These are phyloP conservation scores for Epichloe baconii DNA, from an alignment of 2,329 filamentous ascomycete genomes.

Conservation along the genomic window DNA sequence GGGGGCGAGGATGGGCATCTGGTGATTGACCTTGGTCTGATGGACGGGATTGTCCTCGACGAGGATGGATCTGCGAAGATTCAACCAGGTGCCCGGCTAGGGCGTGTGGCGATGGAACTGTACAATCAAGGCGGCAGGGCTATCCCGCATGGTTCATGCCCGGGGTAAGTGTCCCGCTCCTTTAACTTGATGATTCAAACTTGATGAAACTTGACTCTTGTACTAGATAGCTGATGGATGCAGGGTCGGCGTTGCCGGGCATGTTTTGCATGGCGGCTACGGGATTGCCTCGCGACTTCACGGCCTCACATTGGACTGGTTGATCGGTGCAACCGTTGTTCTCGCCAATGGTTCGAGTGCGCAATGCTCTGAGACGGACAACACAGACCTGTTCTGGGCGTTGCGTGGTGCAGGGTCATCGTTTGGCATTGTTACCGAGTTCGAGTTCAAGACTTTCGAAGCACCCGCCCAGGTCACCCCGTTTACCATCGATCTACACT, in stretches of 20 bases:
- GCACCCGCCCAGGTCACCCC: conserved; percentile 11
- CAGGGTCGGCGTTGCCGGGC: conserved; percentile 46
- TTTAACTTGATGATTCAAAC: conserved; percentile 11
- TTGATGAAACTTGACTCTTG: too few species aligned
- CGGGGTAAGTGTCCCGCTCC: not conserved
- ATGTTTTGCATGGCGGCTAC: conserved; percentile 45
- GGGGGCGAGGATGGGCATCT: conserved; percentile 15
- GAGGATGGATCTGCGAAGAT: not conserved
- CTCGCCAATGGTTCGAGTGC: conserved; percentile 23
- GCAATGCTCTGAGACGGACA: conserved; percentile 24
- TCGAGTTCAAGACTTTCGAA: conserved; percentile 15
- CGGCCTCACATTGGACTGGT: conserved; percentile 35
- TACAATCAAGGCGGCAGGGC: conserved; percentile 11
- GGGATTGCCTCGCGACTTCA: conserved; percentile 40
- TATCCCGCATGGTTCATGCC: not conserved
- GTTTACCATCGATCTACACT: conserved; percentile 9
- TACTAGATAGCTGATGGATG: conserved; percentile 30
- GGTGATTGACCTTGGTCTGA: conserved; percentile 35
- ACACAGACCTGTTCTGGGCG: conserved; percentile 35
- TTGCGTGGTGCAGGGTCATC: conserved; percentile 33
- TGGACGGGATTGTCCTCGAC: not conserved
- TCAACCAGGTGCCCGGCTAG: not conserved
- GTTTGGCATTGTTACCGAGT: conserved; percentile 24
- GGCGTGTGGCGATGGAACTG: conserved; percentile 29
- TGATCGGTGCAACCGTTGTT: conserved; percentile 26